Base-by-base conservation (phyloP, 805 yeast genomes). In the Maudiozyma bulderi region DNA sequence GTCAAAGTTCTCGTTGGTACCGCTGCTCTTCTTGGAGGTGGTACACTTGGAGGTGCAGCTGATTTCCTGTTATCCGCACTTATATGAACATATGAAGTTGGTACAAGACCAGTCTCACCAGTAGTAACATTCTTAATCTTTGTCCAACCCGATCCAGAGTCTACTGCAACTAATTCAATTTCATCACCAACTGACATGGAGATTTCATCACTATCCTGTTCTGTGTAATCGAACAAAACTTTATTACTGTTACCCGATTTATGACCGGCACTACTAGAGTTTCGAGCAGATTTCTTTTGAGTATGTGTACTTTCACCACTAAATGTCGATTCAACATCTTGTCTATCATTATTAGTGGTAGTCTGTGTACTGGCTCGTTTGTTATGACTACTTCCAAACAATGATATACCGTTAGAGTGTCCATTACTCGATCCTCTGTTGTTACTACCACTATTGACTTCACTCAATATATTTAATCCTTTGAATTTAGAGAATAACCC, bases 111-210 rank as follows among this genome's bases (percentile, higher is more conserved):
- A 6, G 40, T 40, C 40, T 68, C 69, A 0, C 78, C 79, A 5
- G 76, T 75, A 26, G 64, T 60, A 2, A 69, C 54, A n/a, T 73
- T 71, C n/a, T 56, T 57, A 8, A 89, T 79, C 55, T 70, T 67
- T 1, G 95, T 84, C 99, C 99, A 91, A 0, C 99, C 99, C 14
- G 87, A 80, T 0, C 96, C 97, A 53, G 86, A 90, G 62, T 93
- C 98, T 1, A 70, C 69, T 45, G 77, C 81, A 0, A 82, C 48
- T 4, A 91, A 74, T 4, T 69, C 68, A 40, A 90, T 67, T 1
- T 64, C 58, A 32, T 85, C 95, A 9, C 90, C 89, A 0, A 77
- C 74, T 6, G 59, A 47, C 0, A 90, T 69, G 1, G 78, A 64
- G 0, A 81, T 70, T 67, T 93, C 98, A 60, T 89, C 97, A 28